Evolutionary conservation across 257 asterid species (phyloP), one percentile per base, ranked within the genome.

Genomic region (Nemophila menziesii): DNA sequence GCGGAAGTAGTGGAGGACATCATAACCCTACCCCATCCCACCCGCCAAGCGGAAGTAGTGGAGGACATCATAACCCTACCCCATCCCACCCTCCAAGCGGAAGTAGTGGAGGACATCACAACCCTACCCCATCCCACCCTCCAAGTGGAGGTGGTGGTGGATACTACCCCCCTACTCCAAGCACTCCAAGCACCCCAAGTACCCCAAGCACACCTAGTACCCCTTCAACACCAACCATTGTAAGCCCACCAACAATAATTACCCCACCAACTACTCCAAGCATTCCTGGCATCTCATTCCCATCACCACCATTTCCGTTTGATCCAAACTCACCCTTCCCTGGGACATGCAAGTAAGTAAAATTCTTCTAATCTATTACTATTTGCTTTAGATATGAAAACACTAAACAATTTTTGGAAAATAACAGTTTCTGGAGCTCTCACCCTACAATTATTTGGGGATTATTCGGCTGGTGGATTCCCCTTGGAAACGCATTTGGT

Each of bases 311-410:
- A 1, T 65, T 70, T 10, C 93, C 92, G 1, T 65, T 70, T 10
- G 74, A 77, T 49, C 97, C 97, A 18, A 72, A 57, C 81, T 78
- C 93, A 39, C 96, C 98, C 29, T 41, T 41, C 20, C 92, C 94
- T 39, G 80, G 82, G 34, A 66, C 94, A 11, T 90, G 96, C 98
- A 52, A 16, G 98, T 90, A 62, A 80, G 93, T 76, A 52, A 11
- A 21, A 0, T 4, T 13, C 29, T 16, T 41, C 26, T 14, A 7
- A 29, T 11, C 33, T 10, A 14, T 41, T 41, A 7, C 46, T 22
- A 29, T 18, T 10, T 1, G n/a, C 20, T 41, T 9, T 24, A 41
- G n/a, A 29, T 52, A 8, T 11, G 5, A 41, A n/a, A 33, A 29
- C 40, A 26, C 20, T 18, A 11, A 7, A 38, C 21, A 5, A 43